A percentile compares a stretch with the other conserved stretches of the same genome.
phyloP scores from a whole-genome alignment of 2,329 filamentous ascomycete genomes.

The Bipolaris oryzae region DNA sequence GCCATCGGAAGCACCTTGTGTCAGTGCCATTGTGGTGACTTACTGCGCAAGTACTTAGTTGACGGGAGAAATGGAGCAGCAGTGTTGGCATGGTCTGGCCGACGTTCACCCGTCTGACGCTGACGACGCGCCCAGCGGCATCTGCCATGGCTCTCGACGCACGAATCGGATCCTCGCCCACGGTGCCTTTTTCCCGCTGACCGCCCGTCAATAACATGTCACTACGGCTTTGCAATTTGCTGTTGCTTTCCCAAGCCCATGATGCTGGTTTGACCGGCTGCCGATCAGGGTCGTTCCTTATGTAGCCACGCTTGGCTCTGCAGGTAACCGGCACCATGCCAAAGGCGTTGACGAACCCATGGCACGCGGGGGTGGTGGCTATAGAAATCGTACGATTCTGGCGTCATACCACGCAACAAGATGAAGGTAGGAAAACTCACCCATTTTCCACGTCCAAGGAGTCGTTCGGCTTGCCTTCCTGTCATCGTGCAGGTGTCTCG shows the following conservation, averaged over 20 bases:
- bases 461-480: conserved; percentile 2
- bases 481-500: not conserved
- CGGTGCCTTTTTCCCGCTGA: not conserved
- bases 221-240: not conserved
- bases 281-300: conserved; percentile 6
- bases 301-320: conserved; percentile 4
- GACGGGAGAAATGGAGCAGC: not conserved
- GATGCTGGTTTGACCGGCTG: not conserved
- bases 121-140: not conserved
- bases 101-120: conserved; percentile 6
- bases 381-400: not conserved
- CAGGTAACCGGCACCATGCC: conserved; percentile 2
- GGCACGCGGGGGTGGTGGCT: not conserved
- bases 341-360: not conserved
- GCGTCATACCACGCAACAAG: not conserved
- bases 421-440: not conserved
- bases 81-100: not conserved
- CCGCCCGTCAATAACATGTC: not conserved
- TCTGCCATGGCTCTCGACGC: not conserved
- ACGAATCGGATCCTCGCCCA: conserved; percentile 1
- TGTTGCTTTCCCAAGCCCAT: not conserved
- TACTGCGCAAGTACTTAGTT: no score
- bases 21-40: no score
- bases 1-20: not conserved
- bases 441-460: not conserved